Evolutionary conservation across 2,329 filamentous ascomycete genomes (phyloP), one percentile per base, ranked within the genome.

Genomic region (Helotiales sp.): DNA sequence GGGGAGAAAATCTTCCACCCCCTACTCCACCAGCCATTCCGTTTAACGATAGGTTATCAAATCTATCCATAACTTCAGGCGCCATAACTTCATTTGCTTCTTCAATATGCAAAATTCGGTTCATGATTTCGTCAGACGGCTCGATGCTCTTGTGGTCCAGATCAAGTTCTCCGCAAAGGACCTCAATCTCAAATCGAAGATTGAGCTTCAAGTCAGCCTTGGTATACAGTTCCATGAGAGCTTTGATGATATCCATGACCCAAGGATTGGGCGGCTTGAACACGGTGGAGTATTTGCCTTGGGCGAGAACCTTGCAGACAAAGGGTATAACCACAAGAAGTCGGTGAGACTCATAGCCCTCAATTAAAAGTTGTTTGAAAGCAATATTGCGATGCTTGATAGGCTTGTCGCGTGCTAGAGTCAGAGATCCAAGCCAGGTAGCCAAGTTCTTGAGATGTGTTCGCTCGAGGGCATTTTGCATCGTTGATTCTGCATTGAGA

Each of bases 141-240:
- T 96, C 91, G 69, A 98, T 93, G 67, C 87, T 90, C 80, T 96
- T 97, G 79, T 97, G 91, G 70, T 98, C 93, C n/a, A 98, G 84
- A 63, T 90, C 91, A 17, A 99, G 83, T 13, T 94, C 94, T 77
- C 96, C 96, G 83, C 94, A 99, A 26, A 99, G 85, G 28, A 99
- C 94, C 79, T 99, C 96, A 66, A 99, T 98, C 79, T 99, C 96
- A 74, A 99, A 99, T 75, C 98, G 99, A 61, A 97, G 89, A 73
- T 98, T 98, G 43, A 99, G 86, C 78, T 98, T 98, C 64, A 99
- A 83, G 74, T 97, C 95, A 15, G 93, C 93, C 75, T 92, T 91
- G 75, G 97, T 91, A 76, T 99, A 99, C 3, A 99, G 85, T 76
- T 99, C 96, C 74, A 97, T 92, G 40, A 99, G 85, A 7, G 98